Evolutionary conservation across 1,139 yeast genomes (phyloP), one percentile per base, ranked within the genome.

Genomic region (Lodderomyces beijingensis): DNA sequence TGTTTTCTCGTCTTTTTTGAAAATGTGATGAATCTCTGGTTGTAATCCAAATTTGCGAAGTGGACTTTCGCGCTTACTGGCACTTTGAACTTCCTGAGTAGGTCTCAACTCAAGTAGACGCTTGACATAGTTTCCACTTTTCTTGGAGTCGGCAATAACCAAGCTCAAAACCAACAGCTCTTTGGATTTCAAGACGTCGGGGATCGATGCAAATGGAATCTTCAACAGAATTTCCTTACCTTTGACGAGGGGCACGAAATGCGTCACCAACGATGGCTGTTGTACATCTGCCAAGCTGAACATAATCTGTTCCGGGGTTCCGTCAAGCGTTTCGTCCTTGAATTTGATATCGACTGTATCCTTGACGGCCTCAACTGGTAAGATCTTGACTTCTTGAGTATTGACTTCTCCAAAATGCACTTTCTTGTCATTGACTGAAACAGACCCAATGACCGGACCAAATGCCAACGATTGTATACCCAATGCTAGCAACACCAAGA

Each of bases 1-100:
- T 15, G 79, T 75, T 30, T 59, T 57, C 25, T 81, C 79, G 17
- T 76, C 74, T 5, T 62, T 51, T 39, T 68, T 70, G 67, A 88
- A 88, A 30, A 65, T 58, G 54, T 87, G 94, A 44, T 65, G 65
- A 45, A 88, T 83, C 57, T 84, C 94, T 5, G 83, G 79, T 53
- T 70, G 60, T 18, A 64, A 51, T 2, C 72, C 79, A 39, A 75
- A 59, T 49, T 72, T 65, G 25, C 44, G 41, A 8, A 10, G 4
- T 6, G 51, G 43, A n/a, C 69, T 57, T 37, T 57, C 50, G 39
- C 64, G 52, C 6, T 48, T 49, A 28, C 49, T 46, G 10, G 57
- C 40, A 2, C 38, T 43, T 35, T 50, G 46, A 35, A 65, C 49
- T 14, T 55, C 62, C 4, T 44, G 49, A 27, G 56, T 33, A n/a